A percentile compares a stretch with the other conserved stretches of the same genome.
These are phyloP conservation scores for Durio zibethinus DNA, from an alignment of 345 rosid species.

Conservation along the genomic window DNA sequence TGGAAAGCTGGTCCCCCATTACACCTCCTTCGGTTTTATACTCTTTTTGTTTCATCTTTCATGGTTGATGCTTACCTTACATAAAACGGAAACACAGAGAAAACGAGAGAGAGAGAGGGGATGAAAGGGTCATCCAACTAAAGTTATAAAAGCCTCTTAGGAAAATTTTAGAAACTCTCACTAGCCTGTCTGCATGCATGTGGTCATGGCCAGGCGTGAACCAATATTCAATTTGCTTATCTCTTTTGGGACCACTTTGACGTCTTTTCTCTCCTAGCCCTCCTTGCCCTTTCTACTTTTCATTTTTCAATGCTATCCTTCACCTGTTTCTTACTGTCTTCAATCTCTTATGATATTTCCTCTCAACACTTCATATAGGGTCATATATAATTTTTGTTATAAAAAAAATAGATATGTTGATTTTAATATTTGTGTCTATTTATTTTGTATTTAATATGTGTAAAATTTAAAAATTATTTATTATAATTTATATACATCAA, in stretches of 20 bases:
- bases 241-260: conserved; percentile 12
- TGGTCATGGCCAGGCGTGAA: conserved; percentile 1
- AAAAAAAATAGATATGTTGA: no score
- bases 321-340: neutral
- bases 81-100: neutral
- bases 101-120: conserved; percentile 5
- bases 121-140: conserved; percentile 16
- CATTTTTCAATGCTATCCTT: neutral
- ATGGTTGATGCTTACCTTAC: conserved; percentile 8
- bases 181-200: conserved; percentile 12
- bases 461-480: no score
- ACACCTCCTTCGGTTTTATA: neutral
- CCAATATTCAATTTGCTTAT: neutral
- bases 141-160: conserved; percentile 9
- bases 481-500: no score
- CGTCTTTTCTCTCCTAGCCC: neutral
- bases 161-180: conserved; percentile 14
- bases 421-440: no score
- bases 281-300: neutral
- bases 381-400: no score
- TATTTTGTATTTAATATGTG: no score
- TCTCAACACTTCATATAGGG: neutral
- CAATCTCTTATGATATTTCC: neutral
- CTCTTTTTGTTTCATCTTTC: conserved; percentile 12
- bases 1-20: conserved; percentile 17